Conservation (phyloP, 164 flowering plant species). For the Vitis rotundifolia region DNA sequence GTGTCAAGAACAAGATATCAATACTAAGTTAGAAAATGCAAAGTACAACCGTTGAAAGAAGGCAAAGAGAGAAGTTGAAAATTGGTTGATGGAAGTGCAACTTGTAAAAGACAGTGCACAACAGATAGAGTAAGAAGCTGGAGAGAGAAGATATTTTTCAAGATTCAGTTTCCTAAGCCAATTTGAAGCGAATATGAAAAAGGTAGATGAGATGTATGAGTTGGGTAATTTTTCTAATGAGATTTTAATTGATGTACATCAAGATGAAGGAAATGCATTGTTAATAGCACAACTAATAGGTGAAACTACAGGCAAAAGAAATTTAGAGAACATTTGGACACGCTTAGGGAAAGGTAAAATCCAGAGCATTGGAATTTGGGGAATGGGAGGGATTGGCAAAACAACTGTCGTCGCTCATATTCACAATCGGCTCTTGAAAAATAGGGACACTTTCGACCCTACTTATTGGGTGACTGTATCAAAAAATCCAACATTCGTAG, state of each 20-base stretch:
- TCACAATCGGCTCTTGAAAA: background rate
- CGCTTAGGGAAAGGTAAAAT: background rate
- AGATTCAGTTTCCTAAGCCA: no score
- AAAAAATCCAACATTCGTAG: no score
- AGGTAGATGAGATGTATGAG: background rate
- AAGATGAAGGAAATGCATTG: no score
- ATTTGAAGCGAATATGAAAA: background rate
- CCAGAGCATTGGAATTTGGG: slow-evolving; percentile 7
- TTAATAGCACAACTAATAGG: no score
- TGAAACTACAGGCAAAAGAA: no score
- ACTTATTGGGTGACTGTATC: slow-evolving; percentile 13
- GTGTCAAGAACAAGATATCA: no score
- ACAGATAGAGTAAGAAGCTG: background rate
- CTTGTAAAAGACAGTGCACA: no score
- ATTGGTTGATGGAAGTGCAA: background rate
- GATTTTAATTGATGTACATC: background rate
- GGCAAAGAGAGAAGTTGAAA: background rate
- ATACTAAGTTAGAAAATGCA: no score
- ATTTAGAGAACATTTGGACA: background rate
- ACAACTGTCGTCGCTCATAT: background rate
- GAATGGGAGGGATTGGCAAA: slow-evolving; percentile 20
- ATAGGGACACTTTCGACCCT: background rate
- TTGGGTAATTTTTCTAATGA: background rate
- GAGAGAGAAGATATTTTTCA: background rate
- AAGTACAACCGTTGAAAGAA: no score